phyloP scores from a whole-genome alignment of 352 stramenopile genomes.

The Discostella stelligera region DNA sequence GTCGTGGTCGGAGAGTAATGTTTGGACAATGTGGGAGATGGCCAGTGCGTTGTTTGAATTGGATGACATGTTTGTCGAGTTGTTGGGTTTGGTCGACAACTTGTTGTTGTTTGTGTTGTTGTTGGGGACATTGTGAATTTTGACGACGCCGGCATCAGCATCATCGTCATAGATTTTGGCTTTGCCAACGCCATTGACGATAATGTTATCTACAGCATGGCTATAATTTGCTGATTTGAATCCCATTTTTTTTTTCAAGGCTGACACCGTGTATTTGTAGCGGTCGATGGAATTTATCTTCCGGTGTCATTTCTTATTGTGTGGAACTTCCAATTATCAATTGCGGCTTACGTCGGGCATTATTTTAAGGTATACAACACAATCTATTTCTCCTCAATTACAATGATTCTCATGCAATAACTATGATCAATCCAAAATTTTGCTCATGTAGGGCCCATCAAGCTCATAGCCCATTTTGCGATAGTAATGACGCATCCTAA shows the following conservation, averaged over 20 bases:
- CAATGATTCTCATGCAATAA: too few species aligned
- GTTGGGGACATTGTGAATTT: constrained; percentile 53
- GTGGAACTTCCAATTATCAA: too few species aligned
- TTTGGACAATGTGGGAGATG: constrained; percentile 89
- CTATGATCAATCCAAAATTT: constrained; percentile 53
- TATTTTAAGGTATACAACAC: too few species aligned
- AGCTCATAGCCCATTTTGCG: constrained; percentile 95
- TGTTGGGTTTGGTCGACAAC: neutral
- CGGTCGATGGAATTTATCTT: too few species aligned
- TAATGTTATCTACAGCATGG: too few species aligned
- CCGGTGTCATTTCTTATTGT: too few species aligned
- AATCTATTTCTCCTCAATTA: too few species aligned
- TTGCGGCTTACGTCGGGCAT: too few species aligned
- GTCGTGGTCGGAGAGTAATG: constrained; percentile 90
- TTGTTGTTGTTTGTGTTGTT: neutral
- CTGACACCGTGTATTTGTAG: too few species aligned
- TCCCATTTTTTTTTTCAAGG: neutral
- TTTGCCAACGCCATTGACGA: neutral
- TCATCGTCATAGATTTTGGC: constrained; percentile 7
- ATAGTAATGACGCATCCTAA: constrained; percentile 96
- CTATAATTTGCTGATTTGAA: neutral
- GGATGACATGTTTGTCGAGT: constrained; percentile 28
- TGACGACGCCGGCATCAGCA: constrained; percentile 38
- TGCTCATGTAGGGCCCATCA: constrained; percentile 96
- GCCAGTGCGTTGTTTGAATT: constrained; percentile 78